Evolutionary conservation across 768 basidiomycete genomes (phyloP).

Genomic region (Rhodotorula babjevae): DNA sequence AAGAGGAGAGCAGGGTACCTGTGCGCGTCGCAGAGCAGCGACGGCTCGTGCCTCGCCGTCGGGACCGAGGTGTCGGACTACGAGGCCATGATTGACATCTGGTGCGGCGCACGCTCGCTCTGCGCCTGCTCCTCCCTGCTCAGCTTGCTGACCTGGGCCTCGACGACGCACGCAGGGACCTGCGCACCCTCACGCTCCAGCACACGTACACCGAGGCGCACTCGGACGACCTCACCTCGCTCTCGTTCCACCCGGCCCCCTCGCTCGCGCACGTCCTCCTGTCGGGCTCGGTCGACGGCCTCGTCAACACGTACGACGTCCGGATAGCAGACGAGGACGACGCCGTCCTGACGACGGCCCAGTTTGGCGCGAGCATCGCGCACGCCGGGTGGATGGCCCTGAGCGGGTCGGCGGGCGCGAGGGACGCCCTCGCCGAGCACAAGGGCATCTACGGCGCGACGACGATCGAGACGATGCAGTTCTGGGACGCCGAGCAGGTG

Average conservation of each 20-base stretch:
- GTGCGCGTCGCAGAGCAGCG: slow-evolving; percentile 35
- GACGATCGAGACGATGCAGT: slow-evolving; percentile 42
- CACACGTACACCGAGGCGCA: slow-evolving; percentile 41
- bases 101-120: slow-evolving; percentile 12
- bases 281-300: slow-evolving; percentile 40
- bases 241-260: slow-evolving; percentile 42
- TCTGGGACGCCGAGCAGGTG: slow-evolving; percentile 39
- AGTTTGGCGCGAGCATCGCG: slow-evolving; percentile 37
- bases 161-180: slow-evolving; percentile 25
- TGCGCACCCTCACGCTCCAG: slow-evolving; percentile 29
- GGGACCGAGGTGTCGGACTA: slow-evolving; percentile 40
- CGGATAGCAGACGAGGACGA: slow-evolving; percentile 43
- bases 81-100: slow-evolving; percentile 41
- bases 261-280: slow-evolving; percentile 39
- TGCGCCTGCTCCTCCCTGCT: neutral
- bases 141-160: neutral
- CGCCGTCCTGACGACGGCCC: slow-evolving; percentile 38
- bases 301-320: slow-evolving; percentile 41
- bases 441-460: slow-evolving; percentile 38
- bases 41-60: slow-evolving; percentile 34
- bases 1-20: slow-evolving; percentile 38
- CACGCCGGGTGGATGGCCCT: slow-evolving; percentile 39
- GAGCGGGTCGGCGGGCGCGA: neutral
- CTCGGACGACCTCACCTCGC: slow-evolving; percentile 42
- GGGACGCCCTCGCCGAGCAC: slow-evolving; percentile 2